These are phyloP conservation scores for Hydnomerulius pinastri DNA, from an alignment of 768 basidiomycete species.

Conservation along the genomic window DNA sequence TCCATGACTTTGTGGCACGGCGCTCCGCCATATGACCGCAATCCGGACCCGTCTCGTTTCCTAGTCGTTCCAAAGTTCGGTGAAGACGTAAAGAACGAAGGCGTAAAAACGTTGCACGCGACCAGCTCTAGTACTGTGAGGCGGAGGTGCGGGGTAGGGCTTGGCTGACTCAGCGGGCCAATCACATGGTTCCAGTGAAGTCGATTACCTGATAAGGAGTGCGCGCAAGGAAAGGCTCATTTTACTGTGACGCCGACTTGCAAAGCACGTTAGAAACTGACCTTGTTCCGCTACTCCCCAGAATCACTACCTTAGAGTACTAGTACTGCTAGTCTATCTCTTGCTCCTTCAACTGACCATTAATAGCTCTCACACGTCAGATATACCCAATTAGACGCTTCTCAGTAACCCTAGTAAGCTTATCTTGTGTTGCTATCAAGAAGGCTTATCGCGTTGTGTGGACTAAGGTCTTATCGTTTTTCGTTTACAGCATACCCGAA, in stretches of 20 bases:
- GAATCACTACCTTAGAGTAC: background rate
- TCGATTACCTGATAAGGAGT: slow-evolving; percentile 20
- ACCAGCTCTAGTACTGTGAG: no score
- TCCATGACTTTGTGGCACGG: no score
- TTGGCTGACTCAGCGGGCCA: slow-evolving; percentile 30
- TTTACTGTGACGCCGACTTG: slow-evolving; percentile 11
- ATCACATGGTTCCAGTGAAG: slow-evolving; percentile 26
- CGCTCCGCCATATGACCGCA: no score
- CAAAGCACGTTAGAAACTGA: slow-evolving; percentile 1
- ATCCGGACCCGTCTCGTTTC: no score
- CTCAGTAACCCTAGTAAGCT: slow-evolving; percentile 20
- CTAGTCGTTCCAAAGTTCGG: no score
- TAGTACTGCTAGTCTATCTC: background rate
- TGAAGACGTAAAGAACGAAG: no score
- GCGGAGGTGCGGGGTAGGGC: no score
- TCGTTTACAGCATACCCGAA: slow-evolving; percentile 37
- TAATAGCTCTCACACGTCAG: background rate
- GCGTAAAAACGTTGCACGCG: no score
- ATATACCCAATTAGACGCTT: slow-evolving; percentile 31
- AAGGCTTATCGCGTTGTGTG: slow-evolving; percentile 31
- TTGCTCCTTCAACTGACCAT: background rate
- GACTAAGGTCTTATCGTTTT: slow-evolving; percentile 32
- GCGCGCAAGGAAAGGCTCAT: slow-evolving; percentile 2
- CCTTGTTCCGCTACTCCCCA: background rate
- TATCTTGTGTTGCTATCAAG: slow-evolving; percentile 29